These are phyloP conservation scores for Leptomonas pyrrhocoris DNA, from an alignment of 208 protist species.

Conservation along the genomic window DNA sequence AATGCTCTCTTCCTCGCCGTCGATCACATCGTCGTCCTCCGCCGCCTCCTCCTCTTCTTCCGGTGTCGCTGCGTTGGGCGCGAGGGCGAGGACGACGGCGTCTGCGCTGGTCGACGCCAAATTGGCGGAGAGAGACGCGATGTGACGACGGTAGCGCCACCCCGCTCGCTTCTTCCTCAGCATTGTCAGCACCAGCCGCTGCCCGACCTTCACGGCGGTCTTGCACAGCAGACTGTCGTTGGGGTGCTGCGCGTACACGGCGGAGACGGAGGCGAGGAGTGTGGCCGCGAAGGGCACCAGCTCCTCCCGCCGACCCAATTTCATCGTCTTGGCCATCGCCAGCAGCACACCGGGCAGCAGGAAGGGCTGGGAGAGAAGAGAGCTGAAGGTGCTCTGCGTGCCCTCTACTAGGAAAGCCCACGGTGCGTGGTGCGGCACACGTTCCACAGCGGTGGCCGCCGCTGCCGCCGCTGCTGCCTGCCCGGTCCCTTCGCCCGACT, in stretches of 20 bases:
- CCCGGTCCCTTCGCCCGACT: not conserved
- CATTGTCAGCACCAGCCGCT: constrained; percentile 90
- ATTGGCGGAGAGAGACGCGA: constrained; percentile 72
- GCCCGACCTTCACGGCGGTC: constrained; percentile 87
- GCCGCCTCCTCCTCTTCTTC: constrained; percentile 12
- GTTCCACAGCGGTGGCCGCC: not conserved
- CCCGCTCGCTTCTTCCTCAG: constrained; percentile 79
- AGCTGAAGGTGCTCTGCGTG: constrained; percentile 29
- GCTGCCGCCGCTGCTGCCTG: not conserved
- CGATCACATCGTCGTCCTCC: constrained; percentile 43
- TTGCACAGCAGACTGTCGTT: constrained; percentile 84
- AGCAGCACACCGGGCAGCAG: constrained; percentile 83
- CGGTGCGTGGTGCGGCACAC: constrained; percentile 11
- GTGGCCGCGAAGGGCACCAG: constrained; percentile 63
- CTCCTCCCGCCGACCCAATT: constrained; percentile 90
- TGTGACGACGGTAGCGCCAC: constrained; percentile 92
- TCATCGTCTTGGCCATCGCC: constrained; percentile 91
- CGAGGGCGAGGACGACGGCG: not conserved
- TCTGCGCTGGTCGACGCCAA: constrained; percentile 31
- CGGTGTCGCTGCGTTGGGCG: not conserved
- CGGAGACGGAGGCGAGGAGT: constrained; percentile 51
- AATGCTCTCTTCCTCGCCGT: constrained; percentile 70
- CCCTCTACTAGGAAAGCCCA: constrained; percentile 28
- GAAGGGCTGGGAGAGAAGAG: constrained; percentile 29
- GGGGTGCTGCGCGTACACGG: constrained; percentile 30